Evolutionary conservation across 345 rosid genomes (phyloP).

Genomic region (Rhodamnia argentea): DNA sequence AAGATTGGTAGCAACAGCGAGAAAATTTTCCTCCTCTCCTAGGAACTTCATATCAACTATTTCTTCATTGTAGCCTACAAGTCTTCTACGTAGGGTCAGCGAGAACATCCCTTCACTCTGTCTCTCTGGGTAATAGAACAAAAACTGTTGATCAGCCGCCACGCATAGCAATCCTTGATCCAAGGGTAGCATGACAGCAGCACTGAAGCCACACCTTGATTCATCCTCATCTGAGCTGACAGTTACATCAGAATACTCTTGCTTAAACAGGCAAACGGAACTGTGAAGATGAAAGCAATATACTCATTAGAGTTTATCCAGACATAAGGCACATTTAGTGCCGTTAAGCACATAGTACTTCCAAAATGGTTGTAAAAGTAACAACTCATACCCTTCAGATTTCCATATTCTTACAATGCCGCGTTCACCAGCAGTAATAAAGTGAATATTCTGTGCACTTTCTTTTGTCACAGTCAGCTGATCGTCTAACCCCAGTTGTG

Average conservation of each 20-base stretch:
- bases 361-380: not conserved
- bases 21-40: conserved; percentile 76
- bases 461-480: conserved; percentile 31
- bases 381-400: conserved; percentile 56
- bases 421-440: conserved; percentile 81
- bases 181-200: conserved; percentile 57
- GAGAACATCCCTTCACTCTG: conserved; percentile 29
- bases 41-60: conserved; percentile 86
- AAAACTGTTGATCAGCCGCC: conserved; percentile 91
- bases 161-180: conserved; percentile 79
- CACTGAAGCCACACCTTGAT: conserved; percentile 63
- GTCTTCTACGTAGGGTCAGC: conserved; percentile 51
- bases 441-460: conserved; percentile 29
- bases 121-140: conserved; percentile 41
- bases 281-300: conserved; percentile 38
- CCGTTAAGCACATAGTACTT: not conserved
- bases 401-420: conserved; percentile 80
- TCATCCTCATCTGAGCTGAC: conserved; percentile 42
- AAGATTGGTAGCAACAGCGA: conserved; percentile 92
- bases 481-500: conserved; percentile 28
- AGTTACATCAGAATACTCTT: conserved; percentile 70
- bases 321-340: not conserved
- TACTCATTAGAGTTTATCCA: not conserved
- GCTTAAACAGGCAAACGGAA: conserved; percentile 70
- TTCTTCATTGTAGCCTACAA: conserved; percentile 90